Conservation (phyloP, 2,329 filamentous ascomycete genomes). For the Trichophyton simii region DNA sequence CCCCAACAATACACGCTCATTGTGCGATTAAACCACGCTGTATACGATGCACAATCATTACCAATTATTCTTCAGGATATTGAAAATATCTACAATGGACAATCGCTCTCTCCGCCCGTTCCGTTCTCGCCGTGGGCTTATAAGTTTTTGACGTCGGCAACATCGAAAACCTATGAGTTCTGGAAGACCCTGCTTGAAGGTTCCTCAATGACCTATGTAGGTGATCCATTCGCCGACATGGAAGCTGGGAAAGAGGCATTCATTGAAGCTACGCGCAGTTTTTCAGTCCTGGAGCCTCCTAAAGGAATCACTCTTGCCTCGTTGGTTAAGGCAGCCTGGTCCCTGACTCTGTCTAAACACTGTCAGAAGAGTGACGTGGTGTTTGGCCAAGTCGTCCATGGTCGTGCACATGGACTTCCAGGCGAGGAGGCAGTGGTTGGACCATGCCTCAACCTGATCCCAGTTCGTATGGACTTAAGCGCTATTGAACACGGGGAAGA, state of each 20-base stretch:
- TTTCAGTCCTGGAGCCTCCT: constrained; percentile 16
- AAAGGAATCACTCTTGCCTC: constrained; percentile 45
- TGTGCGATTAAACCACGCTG: constrained; percentile 49
- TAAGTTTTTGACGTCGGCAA: background rate
- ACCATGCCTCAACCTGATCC: constrained; percentile 50
- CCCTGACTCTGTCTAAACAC: constrained; percentile 36
- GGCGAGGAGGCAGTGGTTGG: constrained; percentile 42
- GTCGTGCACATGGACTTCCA: constrained; percentile 42
- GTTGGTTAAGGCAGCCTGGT: constrained; percentile 48
- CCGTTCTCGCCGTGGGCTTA: constrained; percentile 20
- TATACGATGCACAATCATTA: constrained; percentile 52
- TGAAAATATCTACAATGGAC: constrained; percentile 33
- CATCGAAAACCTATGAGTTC: background rate
- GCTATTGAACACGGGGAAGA: too few relatives aligned
- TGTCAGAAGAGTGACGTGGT: constrained; percentile 35
- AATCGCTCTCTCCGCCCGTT: constrained; percentile 15
- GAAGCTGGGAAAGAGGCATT: background rate
- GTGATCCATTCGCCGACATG: background rate
- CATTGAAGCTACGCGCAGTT: too few relatives aligned
- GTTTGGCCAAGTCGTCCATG: constrained; percentile 49
- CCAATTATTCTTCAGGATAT: constrained; percentile 44
- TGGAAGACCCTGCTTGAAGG: background rate
- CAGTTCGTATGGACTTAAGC: constrained; percentile 27
- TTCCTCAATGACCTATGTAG: background rate
- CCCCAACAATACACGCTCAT: constrained; percentile 18